These are phyloP conservation scores for Solanum pennellii DNA, from an alignment of 257 asterid genomes.

Conservation along the genomic window DNA sequence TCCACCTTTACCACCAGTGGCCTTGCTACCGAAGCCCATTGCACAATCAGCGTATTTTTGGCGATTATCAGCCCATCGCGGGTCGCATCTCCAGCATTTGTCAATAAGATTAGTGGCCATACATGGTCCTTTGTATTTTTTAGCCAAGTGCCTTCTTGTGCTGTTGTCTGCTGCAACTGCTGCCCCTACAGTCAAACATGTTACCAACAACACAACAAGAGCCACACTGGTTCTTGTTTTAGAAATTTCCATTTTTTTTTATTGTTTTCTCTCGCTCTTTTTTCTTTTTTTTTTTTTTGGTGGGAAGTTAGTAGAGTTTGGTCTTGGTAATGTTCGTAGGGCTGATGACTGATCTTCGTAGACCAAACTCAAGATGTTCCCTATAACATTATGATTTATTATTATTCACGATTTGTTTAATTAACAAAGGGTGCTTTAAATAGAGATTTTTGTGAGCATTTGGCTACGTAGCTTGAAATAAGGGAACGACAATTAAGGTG, in stretches of 20 bases:
- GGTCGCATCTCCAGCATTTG: slow-evolving; percentile 26
- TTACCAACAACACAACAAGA: not conserved
- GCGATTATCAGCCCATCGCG: slow-evolving; percentile 14
- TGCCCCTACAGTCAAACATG: not conserved
- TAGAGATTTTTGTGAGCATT: not conserved
- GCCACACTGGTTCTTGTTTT: not conserved
- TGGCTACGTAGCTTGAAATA: not conserved
- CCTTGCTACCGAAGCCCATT: slow-evolving; percentile 17
- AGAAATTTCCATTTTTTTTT: not conserved
- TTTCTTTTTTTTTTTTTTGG: not conserved
- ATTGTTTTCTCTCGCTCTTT: not conserved
- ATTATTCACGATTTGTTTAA: not conserved
- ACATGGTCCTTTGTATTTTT: slow-evolving; percentile 32
- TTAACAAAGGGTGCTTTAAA: not conserved
- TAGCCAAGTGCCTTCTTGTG: slow-evolving; percentile 34
- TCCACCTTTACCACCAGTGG: slow-evolving; percentile 25
- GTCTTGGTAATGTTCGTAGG: not conserved
- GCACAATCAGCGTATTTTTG: slow-evolving; percentile 13
- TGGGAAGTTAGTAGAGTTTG: not conserved
- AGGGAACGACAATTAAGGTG: not conserved
- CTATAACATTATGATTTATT: not conserved
- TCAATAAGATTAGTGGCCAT: slow-evolving; percentile 38
- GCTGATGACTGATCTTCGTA: not conserved
- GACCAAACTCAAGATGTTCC: not conserved
- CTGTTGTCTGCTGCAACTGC: not conserved